Base-by-base conservation (phyloP, 768 basidiomycete genomes). In the Tephrocybe sp. region DNA sequence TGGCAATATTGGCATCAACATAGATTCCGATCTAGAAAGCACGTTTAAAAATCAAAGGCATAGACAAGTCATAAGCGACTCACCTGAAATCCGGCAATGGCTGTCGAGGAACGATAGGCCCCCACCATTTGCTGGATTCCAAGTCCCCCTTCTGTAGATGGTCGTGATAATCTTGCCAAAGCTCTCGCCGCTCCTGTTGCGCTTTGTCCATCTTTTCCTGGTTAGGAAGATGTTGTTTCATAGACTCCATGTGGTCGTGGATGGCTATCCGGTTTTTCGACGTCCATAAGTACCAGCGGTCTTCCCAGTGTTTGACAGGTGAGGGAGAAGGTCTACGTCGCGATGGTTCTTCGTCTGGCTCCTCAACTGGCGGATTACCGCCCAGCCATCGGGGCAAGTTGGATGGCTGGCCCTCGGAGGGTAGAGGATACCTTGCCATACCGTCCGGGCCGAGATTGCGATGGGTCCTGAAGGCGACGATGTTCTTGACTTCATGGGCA, bases 231-330 rank as follows among this genome's bases (percentile, higher is more conserved):
- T 77, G 79, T 48, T 71, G 61, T 56, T 72, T 74, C 87, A 90
- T 89, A 41, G 73, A 70, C 15, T 77, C 67, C 42, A 83, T 64
- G 58, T 80, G 82, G 60, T 84, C 78, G 54, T 76, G 70, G 7
- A 77, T 72, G 9, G 76, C 79, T 62, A 70, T 72, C 40, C 74
- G 71, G 41, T 74, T 81, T 46, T 71, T 72, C 13, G 79, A 78
- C 43, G 79, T 76, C 86, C 87, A 89, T 34, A 91, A 58, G 60
- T 91, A 91, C 77, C 79, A 86, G 4, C 88, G 87, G 58, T 83
- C 80, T 48, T 87, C 75, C 88, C 88, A 91, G 58, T 78, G 75
- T 54, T 77, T 81, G 34, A 69, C 71, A 18, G 77, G 70, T 53
- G 66, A 50, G 21, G 57, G 31, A 13, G 56, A n/a, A 7, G 59